These are phyloP conservation scores for Naganishia cerealis DNA, from an alignment of 1,284 basidiomycete species.

Conservation along the genomic window DNA sequence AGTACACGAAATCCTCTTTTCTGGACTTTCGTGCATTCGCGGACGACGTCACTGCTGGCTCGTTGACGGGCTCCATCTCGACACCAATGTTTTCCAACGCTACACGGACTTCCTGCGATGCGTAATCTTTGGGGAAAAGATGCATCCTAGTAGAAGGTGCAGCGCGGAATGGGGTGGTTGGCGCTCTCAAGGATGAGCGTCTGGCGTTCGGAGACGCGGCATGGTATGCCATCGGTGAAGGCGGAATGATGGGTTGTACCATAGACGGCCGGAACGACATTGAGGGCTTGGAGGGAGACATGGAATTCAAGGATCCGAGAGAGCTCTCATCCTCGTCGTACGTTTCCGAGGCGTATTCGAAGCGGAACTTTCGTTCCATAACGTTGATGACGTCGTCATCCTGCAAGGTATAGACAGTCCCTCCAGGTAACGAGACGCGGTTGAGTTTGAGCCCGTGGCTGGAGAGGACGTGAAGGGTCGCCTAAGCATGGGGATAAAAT, in stretches of 20 bases:
- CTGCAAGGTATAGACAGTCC: conserved; percentile 37
- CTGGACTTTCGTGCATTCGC: conserved; percentile 6
- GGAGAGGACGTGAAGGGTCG: conserved; percentile 45
- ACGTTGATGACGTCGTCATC: conserved; percentile 48
- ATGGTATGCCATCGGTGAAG: conserved; percentile 7
- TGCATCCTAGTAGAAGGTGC: conserved; percentile 27
- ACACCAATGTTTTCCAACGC: conserved; percentile 21
- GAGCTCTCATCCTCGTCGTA: conserved; percentile 19
- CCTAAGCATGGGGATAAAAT: conserved; percentile 36
- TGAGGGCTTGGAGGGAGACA: conserved; percentile 21
- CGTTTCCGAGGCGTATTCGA: conserved; percentile 43
- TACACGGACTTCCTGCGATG: conserved; percentile 25
- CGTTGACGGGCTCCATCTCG: conserved; percentile 7
- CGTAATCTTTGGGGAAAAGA: conserved; percentile 29
- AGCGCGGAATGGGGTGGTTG: conserved; percentile 8
- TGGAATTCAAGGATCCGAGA: conserved; percentile 11
- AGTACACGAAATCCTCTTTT: conserved; percentile 29
- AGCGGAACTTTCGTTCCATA: conserved; percentile 50
- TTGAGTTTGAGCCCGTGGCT: conserved; percentile 40
- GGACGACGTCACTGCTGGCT: neutral
- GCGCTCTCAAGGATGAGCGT: conserved; percentile 4
- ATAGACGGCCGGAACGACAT: conserved; percentile 17
- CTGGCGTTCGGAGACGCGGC: conserved; percentile 2
- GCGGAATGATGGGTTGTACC: conserved; percentile 15
- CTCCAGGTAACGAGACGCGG: conserved; percentile 37